phyloP scores from a whole-genome alignment of 768 basidiomycete genomes.

The Suillus hirtellus region DNA sequence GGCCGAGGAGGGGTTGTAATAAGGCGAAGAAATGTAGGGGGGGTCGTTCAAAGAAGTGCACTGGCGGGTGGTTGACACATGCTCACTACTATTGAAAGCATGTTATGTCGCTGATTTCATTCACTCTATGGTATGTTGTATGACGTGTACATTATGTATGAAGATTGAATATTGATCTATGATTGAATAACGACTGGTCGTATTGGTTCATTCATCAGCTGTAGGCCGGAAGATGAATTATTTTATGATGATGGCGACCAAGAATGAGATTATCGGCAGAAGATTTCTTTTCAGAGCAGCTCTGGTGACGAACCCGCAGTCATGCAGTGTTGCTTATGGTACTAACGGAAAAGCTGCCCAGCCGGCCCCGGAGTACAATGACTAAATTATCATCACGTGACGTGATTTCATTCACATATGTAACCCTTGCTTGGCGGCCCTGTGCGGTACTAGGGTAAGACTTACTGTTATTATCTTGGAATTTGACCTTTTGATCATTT shows the following conservation, averaged over 20 bases:
- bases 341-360: too few relatives aligned
- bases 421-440: neutral
- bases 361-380: neutral
- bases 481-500: neutral
- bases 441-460: neutral
- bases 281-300: neutral
- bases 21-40: neutral
- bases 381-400: neutral
- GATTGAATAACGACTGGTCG: constrained; percentile 6
- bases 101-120: neutral
- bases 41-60: constrained; percentile 3
- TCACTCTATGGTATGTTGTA: neutral
- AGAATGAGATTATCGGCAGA: too few relatives aligned
- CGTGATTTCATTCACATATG: neutral
- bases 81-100: neutral
- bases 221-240: neutral
- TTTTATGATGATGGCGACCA: neutral
- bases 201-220: neutral
- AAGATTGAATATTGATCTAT: constrained; percentile 7
- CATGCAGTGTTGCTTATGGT: too few relatives aligned
- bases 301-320: neutral
- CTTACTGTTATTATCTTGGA: neutral
- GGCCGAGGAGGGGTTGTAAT: neutral
- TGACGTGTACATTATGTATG: constrained; percentile 9
- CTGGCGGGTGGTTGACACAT: constrained; percentile 5